These are phyloP conservation scores for Aspergillus sergii DNA, from an alignment of 2,329 filamentous ascomycete species.

Conservation along the genomic window DNA sequence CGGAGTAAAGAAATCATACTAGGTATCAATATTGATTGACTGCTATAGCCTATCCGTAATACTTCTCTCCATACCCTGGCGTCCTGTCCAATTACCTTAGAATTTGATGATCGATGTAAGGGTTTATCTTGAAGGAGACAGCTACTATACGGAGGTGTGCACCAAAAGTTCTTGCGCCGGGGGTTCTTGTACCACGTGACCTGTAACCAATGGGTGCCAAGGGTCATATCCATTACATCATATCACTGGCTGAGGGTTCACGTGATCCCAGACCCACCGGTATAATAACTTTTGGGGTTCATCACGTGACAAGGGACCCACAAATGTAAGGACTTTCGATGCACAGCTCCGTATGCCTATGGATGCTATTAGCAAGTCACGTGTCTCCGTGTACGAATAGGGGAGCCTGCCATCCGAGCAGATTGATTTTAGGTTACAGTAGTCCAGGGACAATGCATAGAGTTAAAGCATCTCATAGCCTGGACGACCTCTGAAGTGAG, in stretches of 20 bases:
- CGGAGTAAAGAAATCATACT: not conserved
- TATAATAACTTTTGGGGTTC: too few relatives aligned
- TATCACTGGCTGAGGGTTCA: too few relatives aligned
- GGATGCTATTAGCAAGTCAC: not conserved
- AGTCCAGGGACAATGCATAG: not conserved
- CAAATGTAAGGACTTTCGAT: too few relatives aligned
- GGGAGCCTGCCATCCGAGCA: not conserved
- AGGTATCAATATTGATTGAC: not conserved
- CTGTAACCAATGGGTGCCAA: too few relatives aligned
- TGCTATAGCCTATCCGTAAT: not conserved
- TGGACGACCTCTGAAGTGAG: not conserved
- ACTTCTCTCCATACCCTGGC: too few relatives aligned
- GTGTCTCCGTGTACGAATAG: not conserved
- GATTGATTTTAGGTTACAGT: slow-evolving; percentile 1
- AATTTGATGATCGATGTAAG: not conserved
- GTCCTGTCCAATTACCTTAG: not conserved
- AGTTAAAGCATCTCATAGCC: not conserved
- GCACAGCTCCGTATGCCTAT: too few relatives aligned
- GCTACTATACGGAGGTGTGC: too few relatives aligned
- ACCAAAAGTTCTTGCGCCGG: too few relatives aligned
- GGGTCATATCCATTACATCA: too few relatives aligned
- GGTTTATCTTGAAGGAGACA: not conserved
- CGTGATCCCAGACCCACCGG: too few relatives aligned
- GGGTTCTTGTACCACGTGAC: too few relatives aligned
- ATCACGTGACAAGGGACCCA: too few relatives aligned